Conservation (phyloP, 1,284 basidiomycete genomes). For the Stygiomarasmius scandens region DNA sequence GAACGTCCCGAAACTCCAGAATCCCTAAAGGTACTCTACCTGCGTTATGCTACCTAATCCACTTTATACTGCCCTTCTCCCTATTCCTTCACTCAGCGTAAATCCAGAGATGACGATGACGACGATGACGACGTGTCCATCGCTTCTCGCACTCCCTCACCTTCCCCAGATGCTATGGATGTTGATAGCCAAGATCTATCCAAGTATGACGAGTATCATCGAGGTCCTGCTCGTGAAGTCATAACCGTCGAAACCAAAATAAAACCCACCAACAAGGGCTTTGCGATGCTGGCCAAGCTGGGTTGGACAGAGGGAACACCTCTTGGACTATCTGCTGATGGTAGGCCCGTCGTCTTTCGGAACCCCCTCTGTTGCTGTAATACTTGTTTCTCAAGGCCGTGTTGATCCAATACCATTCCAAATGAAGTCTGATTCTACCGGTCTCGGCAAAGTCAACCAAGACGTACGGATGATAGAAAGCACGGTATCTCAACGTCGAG, state of each 20-base stretch:
- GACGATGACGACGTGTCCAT: slow-evolving; percentile 70
- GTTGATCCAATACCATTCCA: slow-evolving; percentile 80
- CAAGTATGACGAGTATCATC: slow-evolving; percentile 69
- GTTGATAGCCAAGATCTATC: slow-evolving; percentile 44
- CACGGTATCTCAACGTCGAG: slow-evolving; percentile 78
- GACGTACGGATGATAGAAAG: slow-evolving; percentile 81
- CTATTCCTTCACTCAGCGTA: slow-evolving; percentile 58
- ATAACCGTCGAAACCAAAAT: slow-evolving; percentile 81
- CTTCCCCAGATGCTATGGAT: slow-evolving; percentile 51
- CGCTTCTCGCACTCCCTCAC: slow-evolving; percentile 73
- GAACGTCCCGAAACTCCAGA: slow-evolving; percentile 21
- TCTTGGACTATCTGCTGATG: slow-evolving; percentile 73
- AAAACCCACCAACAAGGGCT: slow-evolving; percentile 75
- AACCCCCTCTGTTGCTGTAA: neutral
- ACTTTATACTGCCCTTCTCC: slow-evolving; percentile 49
- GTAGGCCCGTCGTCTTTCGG: slow-evolving; percentile 35
- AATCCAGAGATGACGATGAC: slow-evolving; percentile 48
- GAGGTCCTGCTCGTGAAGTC: slow-evolving; percentile 53
- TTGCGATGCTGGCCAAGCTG: slow-evolving; percentile 75
- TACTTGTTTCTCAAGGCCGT: slow-evolving; percentile 51
- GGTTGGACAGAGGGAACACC: slow-evolving; percentile 81
- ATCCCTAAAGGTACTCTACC: slow-evolving; percentile 70
- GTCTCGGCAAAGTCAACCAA: slow-evolving; percentile 74
- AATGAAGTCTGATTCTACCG: slow-evolving; percentile 74
- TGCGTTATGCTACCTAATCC: slow-evolving; percentile 39